Conservation (phyloP, 176 grass and related monocot species). For the Bothriochloa decipiens region DNA sequence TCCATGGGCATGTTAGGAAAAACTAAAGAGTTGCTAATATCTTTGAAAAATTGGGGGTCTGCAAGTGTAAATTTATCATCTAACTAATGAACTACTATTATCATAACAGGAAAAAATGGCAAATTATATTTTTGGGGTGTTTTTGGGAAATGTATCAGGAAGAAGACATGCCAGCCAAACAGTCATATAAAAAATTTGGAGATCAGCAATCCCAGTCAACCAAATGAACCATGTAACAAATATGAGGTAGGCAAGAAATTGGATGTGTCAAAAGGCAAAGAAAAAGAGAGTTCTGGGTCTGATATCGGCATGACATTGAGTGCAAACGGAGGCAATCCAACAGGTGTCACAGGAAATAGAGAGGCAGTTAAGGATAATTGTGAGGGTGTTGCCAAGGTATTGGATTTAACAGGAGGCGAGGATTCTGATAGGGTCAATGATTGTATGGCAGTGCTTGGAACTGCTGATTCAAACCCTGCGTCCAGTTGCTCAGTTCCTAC, state of each 20-base stretch:
- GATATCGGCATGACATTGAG: conserved; percentile 51
- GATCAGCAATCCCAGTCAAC: conserved; percentile 16
- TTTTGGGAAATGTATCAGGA: conserved; percentile 50
- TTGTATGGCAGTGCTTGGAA: neutral
- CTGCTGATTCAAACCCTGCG: conserved; percentile 39
- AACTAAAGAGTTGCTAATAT: neutral
- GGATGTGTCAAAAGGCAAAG: conserved; percentile 41
- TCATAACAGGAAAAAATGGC: conserved; percentile 57
- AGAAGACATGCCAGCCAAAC: conserved; percentile 5
- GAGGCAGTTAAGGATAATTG: conserved; percentile 5
- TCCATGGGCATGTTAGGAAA: conserved; percentile 9
- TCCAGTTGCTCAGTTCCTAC: conserved; percentile 21
- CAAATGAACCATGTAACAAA: conserved; percentile 23
- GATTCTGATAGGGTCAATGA: conserved; percentile 17
- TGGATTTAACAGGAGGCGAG: conserved; percentile 44
- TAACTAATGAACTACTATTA: conserved; percentile 16
- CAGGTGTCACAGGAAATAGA: conserved; percentile 44
- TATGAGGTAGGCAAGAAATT: conserved; percentile 45
- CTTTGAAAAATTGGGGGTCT: conserved; percentile 26
- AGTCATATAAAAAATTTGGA: conserved; percentile 36
- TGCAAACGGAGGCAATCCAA: conserved; percentile 42
- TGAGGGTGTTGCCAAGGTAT: conserved; percentile 51
- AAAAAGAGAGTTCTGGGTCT: conserved; percentile 18
- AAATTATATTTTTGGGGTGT: conserved; percentile 78
- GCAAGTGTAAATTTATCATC: conserved; percentile 18